Evolutionary conservation across 108 stramenopile genomes (phyloP), one percentile per base, ranked within the genome.

Genomic region (Pseudonitzschia pungens): DNA sequence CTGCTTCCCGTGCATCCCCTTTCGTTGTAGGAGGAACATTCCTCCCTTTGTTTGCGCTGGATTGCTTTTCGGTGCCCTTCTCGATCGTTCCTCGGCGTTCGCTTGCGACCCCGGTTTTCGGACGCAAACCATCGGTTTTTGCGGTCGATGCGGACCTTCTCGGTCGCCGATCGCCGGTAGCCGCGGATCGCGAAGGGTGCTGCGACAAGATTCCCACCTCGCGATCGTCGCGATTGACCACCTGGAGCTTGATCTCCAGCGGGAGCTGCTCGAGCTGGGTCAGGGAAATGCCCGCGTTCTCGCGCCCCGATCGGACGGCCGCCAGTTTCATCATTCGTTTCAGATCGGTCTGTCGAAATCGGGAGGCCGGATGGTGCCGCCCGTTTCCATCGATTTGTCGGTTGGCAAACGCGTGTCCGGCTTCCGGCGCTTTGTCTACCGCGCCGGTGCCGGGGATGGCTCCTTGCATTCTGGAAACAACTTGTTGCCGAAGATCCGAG

Each of bases 281-380:
- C 68, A 92, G 67, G 1, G 87, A 83, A 21, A 89, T 76, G 33
- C 67, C 65, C 4, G 28, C 50, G 14, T 29, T 44, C 28, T 80
- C 79, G 65, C 79, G 74, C n/a, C 91, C 89, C 41, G 83, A 74
- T 66, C 84, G 86, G 31, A 90, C 78, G 24, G 82, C 77, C 45
- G 81, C 85, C 44, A 92, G 71, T 54, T 89, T 87, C 62, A 92
- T 66, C 89, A 92, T 87, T 40, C 87, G 76, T 43, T 87, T 83
- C 21, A 92, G 68, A 74, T 84, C 82, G 42, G 83, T 78, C 68
- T 92, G 89, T 22, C 70, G 73, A 42, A 77, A 78, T 8, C 69
- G 65, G 16, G 44, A 57, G 45, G 33, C 27, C 1, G 22, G 16
- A 14, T 65, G 20, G 20, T 29, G 8, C 31, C 14, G 45, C 22